A percentile compares a stretch with the other conserved stretches of the same genome.
Evolutionary conservation across 2,329 filamentous ascomycete genomes (phyloP).

Genomic region (Ceratocystis cacaofunesta): DNA sequence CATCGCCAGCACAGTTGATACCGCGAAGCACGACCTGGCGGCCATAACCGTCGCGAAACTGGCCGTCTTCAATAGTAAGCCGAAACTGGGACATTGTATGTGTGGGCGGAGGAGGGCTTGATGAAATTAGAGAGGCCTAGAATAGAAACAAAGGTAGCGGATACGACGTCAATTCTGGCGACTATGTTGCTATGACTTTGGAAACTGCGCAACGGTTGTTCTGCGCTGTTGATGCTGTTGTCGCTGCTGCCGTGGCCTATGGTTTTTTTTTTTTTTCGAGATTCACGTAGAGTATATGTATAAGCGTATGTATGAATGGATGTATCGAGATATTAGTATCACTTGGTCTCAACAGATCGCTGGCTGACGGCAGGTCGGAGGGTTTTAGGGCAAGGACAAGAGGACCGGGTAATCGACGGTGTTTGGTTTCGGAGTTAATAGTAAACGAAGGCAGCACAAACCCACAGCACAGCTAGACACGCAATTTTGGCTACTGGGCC

Average conservation of each 20-base stretch:
- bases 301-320: not conserved
- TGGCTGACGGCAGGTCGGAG: not conserved
- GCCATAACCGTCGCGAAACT: conserved; percentile 67
- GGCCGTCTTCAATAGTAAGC: conserved; percentile 69
- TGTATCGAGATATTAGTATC: not conserved
- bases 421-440: not conserved
- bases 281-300: not conserved
- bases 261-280: not conserved
- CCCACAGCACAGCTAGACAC: not conserved
- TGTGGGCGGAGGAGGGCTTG: not conserved
- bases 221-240: too few species aligned
- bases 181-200: not conserved
- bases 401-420: too few species aligned
- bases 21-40: conserved; percentile 80
- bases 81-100: conserved; percentile 51
- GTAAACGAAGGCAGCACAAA: not conserved
- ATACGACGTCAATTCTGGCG: not conserved
- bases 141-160: not conserved
- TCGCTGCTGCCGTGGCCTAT: too few species aligned
- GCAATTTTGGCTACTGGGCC: not conserved
- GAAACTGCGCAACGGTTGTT: not conserved
- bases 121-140: not conserved
- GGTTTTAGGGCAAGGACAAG: not conserved
- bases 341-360: not conserved
- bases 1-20: conserved; percentile 84